phyloP scores from a whole-genome alignment of 2,329 filamentous ascomycete species.

The Aotearoamyces nothofagi region DNA sequence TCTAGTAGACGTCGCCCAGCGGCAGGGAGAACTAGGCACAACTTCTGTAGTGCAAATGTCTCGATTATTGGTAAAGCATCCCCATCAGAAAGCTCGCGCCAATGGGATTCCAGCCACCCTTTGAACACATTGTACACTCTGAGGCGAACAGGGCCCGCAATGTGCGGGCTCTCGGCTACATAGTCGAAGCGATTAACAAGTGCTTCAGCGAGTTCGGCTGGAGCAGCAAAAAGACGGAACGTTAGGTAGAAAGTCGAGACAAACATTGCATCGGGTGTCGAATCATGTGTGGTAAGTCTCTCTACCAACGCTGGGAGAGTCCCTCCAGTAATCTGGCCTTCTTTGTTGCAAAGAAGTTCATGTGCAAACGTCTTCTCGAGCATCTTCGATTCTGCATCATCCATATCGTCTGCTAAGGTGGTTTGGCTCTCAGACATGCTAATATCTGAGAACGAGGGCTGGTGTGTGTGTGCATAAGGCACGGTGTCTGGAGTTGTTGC shows the following conservation, averaged over 20 bases:
- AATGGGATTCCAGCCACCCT: conserved; percentile 92
- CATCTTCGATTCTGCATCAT: conserved; percentile 70
- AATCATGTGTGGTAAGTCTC: conserved; percentile 81
- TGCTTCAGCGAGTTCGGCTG: conserved; percentile 60
- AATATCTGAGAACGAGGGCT: conserved; percentile 52
- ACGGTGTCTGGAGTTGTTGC: conserved; percentile 68
- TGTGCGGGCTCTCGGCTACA: conserved; percentile 59
- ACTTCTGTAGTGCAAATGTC: conserved; percentile 61
- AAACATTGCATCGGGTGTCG: conserved; percentile 81
- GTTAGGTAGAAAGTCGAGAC: conserved; percentile 93
- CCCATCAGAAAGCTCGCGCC: conserved; percentile 69
- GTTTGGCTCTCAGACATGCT: conserved; percentile 50
- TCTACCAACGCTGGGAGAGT: conserved; percentile 87
- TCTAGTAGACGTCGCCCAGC: conserved; percentile 72
- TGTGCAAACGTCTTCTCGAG: conserved; percentile 85
- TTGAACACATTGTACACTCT: conserved; percentile 96
- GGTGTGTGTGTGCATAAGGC: conserved; percentile 20
- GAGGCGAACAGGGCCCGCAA: conserved; percentile 69
- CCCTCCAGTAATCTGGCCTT: conserved; percentile 86
- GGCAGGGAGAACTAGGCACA: conserved; percentile 53
- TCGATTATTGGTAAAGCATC: conserved; percentile 62
- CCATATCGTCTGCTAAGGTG: conserved; percentile 55
- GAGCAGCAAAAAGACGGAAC: conserved; percentile 83
- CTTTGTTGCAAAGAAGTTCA: conserved; percentile 85
- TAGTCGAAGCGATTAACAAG: conserved; percentile 91